phyloP scores from a whole-genome alignment of 2,329 filamentous ascomycete species.

The Fusarium buxicola region DNA sequence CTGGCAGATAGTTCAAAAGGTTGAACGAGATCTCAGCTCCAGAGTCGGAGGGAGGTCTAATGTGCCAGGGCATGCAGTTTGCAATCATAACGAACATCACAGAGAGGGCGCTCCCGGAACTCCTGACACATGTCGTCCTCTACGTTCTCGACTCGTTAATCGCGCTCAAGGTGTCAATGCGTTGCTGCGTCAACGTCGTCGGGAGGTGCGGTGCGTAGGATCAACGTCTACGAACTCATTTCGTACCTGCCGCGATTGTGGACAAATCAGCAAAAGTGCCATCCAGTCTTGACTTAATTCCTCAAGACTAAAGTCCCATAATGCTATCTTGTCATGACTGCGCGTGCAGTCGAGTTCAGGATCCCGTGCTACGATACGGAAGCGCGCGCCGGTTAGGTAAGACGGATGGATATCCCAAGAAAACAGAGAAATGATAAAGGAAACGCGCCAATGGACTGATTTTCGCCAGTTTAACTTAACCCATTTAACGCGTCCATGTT shows the following conservation, averaged over 20 bases:
- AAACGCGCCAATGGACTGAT: not conserved
- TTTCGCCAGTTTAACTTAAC: not conserved
- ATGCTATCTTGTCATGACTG: not conserved
- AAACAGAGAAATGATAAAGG: conserved; percentile 6
- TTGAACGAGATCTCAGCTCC: no score
- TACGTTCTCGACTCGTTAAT: not conserved
- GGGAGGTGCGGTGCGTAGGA: not conserved
- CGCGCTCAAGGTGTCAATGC: not conserved
- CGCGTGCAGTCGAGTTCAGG: not conserved
- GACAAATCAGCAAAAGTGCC: not conserved
- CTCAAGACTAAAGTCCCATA: not conserved
- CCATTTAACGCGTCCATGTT: not conserved
- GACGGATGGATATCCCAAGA: conserved; percentile 20
- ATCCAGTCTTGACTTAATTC: not conserved
- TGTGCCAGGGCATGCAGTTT: no score
- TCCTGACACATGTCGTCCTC: not conserved
- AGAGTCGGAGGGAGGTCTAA: no score
- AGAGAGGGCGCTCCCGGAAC: not conserved
- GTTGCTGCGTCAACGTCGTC: not conserved
- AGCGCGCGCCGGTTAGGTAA: not conserved
- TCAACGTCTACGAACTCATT: not conserved
- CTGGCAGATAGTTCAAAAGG: no score
- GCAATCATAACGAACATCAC: not conserved
- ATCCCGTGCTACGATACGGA: conserved; percentile 12
- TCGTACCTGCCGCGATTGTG: not conserved